Base-by-base conservation (phyloP, 768 basidiomycete genomes). In the Sarcodon aspratus region DNA sequence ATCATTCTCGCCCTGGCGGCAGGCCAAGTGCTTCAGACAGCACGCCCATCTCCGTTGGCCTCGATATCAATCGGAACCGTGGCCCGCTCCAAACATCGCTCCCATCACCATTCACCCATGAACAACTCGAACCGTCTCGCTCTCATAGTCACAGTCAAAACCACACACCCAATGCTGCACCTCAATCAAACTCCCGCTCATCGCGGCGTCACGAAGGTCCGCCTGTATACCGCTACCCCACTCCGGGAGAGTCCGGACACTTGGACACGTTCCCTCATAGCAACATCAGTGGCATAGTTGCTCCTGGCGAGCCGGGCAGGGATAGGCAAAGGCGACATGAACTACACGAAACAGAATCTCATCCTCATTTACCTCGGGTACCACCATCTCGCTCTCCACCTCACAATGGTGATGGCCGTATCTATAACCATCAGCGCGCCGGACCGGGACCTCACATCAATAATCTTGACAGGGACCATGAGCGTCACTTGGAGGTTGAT, bases 381-480 rank as follows among this genome's bases (percentile, higher is more conserved):
- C 49, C 34, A 27, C 47, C 46, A 10, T 17, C 9, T 27, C 21
- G 11, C 47, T 47, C 15, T 33, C 35, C 36, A 43, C 48, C 21
- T 33, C 48, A 15, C 54, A 49, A 32, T 58, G 60, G 59, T 52
- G 59, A 67, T 48, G 52, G 64, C 52, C 73, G 74, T 56, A 61
- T 72, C 44, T 85, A 85, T 60, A 70, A 70, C 51, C 82, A 85
- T 63, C 82, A 83, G 61, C 79, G 80, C 48, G 58, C 80, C 56
- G 82, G 80, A 7, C 80, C 81, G 36, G 80, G 71, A 3, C 69
- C 77, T 21, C 77, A 72, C 55, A 69, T 81, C 44, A 74, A 72
- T 54, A 60, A 63, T 35, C 66, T 74, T 50, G 74, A 74, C 15
- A 71, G 78, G 18, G 75, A 78, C 32, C 67, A 74, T 58, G 75